Evolutionary conservation across 345 rosid species (phyloP).

Genomic region (Pugionium cornutum): DNA sequence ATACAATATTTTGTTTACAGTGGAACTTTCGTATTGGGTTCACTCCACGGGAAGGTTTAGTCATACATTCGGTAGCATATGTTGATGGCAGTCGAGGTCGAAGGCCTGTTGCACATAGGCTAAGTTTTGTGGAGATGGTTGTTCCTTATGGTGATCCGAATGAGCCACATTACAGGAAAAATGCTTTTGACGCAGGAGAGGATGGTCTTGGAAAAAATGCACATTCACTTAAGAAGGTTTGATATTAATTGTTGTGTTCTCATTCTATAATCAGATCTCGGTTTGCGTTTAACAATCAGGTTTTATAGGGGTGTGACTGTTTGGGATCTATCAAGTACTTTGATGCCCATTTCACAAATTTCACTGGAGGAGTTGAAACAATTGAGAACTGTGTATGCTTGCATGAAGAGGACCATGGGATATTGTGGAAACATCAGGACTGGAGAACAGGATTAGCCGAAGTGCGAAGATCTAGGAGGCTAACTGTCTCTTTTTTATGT

Average conservation of each 20-base stretch:
- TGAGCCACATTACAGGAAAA: slow-evolving; percentile 89
- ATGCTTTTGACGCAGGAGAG: slow-evolving; percentile 98
- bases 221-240: slow-evolving; percentile 87
- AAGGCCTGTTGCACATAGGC: slow-evolving; percentile 85
- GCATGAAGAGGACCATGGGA: slow-evolving; percentile 95
- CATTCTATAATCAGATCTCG: background rate
- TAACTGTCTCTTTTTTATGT: slow-evolving; percentile 77
- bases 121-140: slow-evolving; percentile 95
- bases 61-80: slow-evolving; percentile 87
- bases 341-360: slow-evolving; percentile 87
- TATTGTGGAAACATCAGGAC: slow-evolving; percentile 96
- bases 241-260: slow-evolving; percentile 26
- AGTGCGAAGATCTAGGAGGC: slow-evolving; percentile 86
- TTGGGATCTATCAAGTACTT: slow-evolving; percentile 85
- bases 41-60: slow-evolving; percentile 90
- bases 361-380: slow-evolving; percentile 88
- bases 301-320: slow-evolving; percentile 81
- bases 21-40: slow-evolving; percentile 96
- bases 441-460: slow-evolving; percentile 97
- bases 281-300: background rate
- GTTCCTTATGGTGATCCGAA: slow-evolving; percentile 97
- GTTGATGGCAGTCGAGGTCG: slow-evolving; percentile 88
- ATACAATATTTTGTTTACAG: slow-evolving; percentile 47
- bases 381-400: slow-evolving; percentile 88
- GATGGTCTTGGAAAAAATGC: slow-evolving; percentile 96